Base-by-base conservation (phyloP, 768 basidiomycete genomes). In the Lyophyllum atratum region DNA sequence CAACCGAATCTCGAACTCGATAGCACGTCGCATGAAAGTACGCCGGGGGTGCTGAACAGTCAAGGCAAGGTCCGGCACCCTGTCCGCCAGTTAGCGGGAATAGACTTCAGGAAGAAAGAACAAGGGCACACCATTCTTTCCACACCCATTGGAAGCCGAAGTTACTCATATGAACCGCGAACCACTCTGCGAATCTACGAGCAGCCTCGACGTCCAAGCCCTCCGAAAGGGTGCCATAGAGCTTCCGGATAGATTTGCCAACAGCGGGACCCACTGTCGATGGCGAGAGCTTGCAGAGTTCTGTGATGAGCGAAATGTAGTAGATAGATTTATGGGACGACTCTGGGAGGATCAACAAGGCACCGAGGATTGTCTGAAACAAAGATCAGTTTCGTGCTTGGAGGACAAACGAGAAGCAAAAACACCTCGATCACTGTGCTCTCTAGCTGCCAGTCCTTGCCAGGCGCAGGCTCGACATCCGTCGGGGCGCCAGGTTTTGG, bases 61-160 rank as follows among this genome's bases (percentile, higher is more conserved):
- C 10, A 96, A 73, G 1, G 81, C 70, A 28, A 98, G 76, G 74
- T 98, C 97, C 2, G 90, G 87, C 14, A 93, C 76, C 96, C 96
- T 98, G 52, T 6, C 61, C 1, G 39, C 9, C 49, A n/a, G 59
- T 43, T 19, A 49, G 44, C 10, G 26, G 33, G 19, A 4, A 17
- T 34, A 19, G 6, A 49, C 1, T 15, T 29, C 4, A 21, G 33
- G 19, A 26, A 28, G 31, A 49, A 28, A 45, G 3, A 17, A 25
- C 17, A 37, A 44, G 11, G n/a, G 73, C 86, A 44, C 50, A 95
- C 96, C 97, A 99, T 81, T 98, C 97, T 66, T 93, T 95, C 97
- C 97, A 99, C 14, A 97, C 93, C 97, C 97, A 98, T 65, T 89
- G 87, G 74, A 98, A 99, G 24, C 88, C 89, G 70, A 98, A 99